Conservation (phyloP, 768 basidiomycete genomes). For the Naganishia randhawae region DNA sequence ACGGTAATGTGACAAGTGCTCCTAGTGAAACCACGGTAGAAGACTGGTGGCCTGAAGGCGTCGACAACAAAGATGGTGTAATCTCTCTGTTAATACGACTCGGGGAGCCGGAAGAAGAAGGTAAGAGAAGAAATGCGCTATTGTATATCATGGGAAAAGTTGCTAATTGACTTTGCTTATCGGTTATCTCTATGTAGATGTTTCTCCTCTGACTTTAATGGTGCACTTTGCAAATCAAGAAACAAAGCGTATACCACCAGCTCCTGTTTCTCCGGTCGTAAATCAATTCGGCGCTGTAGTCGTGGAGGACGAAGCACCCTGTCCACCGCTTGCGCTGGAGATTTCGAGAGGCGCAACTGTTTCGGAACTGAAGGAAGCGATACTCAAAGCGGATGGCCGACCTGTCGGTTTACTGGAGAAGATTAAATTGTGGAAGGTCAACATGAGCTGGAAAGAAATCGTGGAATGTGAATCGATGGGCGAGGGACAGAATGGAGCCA, state of each 20-base stretch:
- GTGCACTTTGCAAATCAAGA: conserved; percentile 34
- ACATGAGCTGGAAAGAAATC: conserved; percentile 47
- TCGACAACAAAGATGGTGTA: conserved; percentile 29
- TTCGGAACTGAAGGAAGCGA: conserved; percentile 38
- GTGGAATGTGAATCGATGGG: conserved; percentile 43
- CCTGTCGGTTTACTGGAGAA: conserved; percentile 26
- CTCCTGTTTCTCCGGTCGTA: background rate
- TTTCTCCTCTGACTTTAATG: conserved; percentile 34
- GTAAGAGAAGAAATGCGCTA: background rate
- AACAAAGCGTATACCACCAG: background rate
- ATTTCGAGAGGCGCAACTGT: conserved; percentile 34
- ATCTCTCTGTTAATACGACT: conserved; percentile 41
- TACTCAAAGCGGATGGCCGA: conserved; percentile 37
- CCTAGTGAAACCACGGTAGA: conserved; percentile 2
- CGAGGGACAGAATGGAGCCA: conserved; percentile 41
- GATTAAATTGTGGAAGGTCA: conserved; percentile 44
- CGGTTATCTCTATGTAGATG: background rate
- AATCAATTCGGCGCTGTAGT: background rate
- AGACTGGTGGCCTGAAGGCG: conserved; percentile 16
- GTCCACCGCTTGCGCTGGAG: conserved; percentile 37
- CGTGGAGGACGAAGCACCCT: conserved; percentile 8
- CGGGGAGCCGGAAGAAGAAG: conserved; percentile 26
- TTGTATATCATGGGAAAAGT: background rate
- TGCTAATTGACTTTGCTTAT: background rate
- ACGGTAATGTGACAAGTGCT: background rate